Evolutionary conservation across 2,329 filamentous ascomycete species (phyloP).

Genomic region (Trichoderma gracile): DNA sequence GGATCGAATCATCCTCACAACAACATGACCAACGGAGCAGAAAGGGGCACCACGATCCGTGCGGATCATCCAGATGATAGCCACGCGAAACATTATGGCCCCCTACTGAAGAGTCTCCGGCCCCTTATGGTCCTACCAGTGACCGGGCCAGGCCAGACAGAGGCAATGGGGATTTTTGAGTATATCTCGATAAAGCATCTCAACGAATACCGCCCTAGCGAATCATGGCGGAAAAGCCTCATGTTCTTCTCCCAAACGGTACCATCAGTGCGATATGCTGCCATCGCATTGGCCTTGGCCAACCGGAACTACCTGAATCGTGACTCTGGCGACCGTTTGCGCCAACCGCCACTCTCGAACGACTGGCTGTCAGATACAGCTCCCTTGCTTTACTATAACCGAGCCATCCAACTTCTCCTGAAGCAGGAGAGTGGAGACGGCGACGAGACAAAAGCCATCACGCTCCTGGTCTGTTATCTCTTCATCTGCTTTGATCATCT

Average conservation of each 20-base stretch:
- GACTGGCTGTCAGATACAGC: not conserved
- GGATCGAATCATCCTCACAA: not conserved
- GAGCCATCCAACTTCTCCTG: conserved; percentile 8
- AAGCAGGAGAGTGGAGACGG: not conserved
- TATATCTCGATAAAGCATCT: conserved; percentile 7
- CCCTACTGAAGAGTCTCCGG: not conserved
- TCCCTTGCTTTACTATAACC: not conserved
- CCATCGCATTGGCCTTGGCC: not conserved
- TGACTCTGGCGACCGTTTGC: not conserved
- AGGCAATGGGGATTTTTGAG: not conserved
- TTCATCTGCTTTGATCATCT: conserved; percentile 15
- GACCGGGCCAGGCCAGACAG: not conserved
- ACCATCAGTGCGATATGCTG: conserved; percentile 5
- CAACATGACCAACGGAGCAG: not conserved
- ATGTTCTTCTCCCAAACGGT: conserved; percentile 18
- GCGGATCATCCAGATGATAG: not conserved
- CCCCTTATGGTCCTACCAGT: conserved; percentile 7
- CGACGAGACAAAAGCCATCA: not conserved
- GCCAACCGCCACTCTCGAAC: not conserved
- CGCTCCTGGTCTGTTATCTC: conserved; percentile 10
- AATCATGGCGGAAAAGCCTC: not conserved
- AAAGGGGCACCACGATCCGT: not conserved
- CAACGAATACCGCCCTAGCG: not conserved
- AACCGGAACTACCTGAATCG: not conserved
- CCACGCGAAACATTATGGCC: not conserved